Evolutionary conservation across 495 filamentous ascomycete species (phyloP), one percentile per base, ranked within the genome.

Genomic region (Trichoderma orchidacearum): DNA sequence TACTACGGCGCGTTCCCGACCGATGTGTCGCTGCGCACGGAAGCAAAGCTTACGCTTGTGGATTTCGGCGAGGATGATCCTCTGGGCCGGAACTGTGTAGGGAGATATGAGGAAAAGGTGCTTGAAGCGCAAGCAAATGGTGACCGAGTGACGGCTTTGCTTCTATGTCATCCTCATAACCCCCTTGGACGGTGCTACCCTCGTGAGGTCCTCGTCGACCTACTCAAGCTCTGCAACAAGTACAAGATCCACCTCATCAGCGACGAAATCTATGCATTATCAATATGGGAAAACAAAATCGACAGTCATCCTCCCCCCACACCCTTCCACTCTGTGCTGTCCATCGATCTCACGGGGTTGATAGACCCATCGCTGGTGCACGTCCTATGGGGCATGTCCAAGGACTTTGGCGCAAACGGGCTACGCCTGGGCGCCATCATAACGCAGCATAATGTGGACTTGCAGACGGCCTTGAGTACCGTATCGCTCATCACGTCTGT

Each of bases 401-500:
- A 77, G 54, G 69, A 77, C 61, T 72, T 76, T 41, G 71, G 65
- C 18, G 64, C 64, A 25, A 67, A 66, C 41, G 75, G 75, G 1
- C 35, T 77, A 9, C 62, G 75, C 3, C 15, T 76, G 6, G 74
- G 72, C 18, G 56, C 59, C 29, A 41, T 75, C n/a, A 31, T 66
- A 5, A 58, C 60, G 1, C 56, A 54, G 27, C 62, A 63, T 51
- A 31, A 60, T 11, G 59, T 58, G 41, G 30, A 3, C 45, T 56
- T 31, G 34, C 56, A 15, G 35, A 56, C 18, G 56, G 56, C 32
- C 55, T 6, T 7, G 21, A 38, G 57, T 78, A 80, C 56, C 74
- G 77, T 59, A 73, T 71, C 1, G 67, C 70, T 9, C 72, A 69
- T 41, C 75, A 76, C 0, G 59, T 80, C 5, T 65, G 76, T 5